Evolutionary conservation across 805 yeast genomes (phyloP).

Genomic region (Wickerhamomyces strasburgensis): DNA sequence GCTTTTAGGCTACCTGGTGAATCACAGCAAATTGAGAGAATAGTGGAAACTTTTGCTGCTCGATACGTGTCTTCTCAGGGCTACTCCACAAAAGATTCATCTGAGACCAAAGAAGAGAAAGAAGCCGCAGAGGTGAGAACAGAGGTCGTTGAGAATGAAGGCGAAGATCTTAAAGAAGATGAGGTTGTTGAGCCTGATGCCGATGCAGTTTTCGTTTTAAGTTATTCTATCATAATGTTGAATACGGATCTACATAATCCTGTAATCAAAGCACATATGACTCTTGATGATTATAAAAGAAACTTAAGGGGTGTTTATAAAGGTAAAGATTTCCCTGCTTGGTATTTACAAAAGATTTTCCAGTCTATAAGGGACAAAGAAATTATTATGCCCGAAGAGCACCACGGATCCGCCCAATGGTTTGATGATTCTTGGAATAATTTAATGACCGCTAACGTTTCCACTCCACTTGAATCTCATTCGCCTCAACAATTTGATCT

Average conservation of each 20-base stretch:
- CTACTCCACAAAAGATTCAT: conserved; percentile 25
- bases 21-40: conserved; percentile 91
- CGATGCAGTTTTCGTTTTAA: conserved; percentile 83
- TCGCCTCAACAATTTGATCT: conserved; percentile 18
- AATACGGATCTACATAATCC: conserved; percentile 95
- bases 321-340: conserved; percentile 71
- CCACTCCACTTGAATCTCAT: conserved; percentile 26
- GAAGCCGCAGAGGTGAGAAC: conserved; percentile 1
- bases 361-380: conserved; percentile 77
- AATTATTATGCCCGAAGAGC: conserved; percentile 97
- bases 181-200: conserved; percentile 64
- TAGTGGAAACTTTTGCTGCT: conserved; percentile 80
- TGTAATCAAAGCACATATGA: conserved; percentile 88
- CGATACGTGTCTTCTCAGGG: conserved; percentile 67
- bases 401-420: conserved; percentile 87
- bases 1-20: conserved; percentile 95
- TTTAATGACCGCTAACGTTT: conserved; percentile 41
- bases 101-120: conserved; percentile 7
- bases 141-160: conserved; percentile 22
- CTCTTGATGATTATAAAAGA: conserved; percentile 70
- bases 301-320: conserved; percentile 80
- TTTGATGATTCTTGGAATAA: conserved; percentile 86
- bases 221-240: conserved; percentile 89
- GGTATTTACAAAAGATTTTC: conserved; percentile 81
- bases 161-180: conserved; percentile 22